Evolutionary conservation across 805 yeast genomes (phyloP).

Genomic region (Starmera dryadoides): DNA sequence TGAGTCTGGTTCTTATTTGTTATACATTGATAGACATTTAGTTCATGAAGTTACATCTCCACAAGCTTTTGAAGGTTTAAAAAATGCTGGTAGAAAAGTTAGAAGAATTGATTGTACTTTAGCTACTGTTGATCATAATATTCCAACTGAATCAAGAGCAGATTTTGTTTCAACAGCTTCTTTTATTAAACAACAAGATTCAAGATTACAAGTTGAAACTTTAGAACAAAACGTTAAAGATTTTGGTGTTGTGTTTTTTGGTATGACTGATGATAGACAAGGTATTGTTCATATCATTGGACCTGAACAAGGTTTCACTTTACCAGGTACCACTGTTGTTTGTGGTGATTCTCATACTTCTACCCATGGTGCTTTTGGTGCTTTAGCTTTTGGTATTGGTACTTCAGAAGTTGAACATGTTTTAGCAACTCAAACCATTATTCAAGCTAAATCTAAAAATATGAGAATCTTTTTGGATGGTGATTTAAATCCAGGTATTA

Average conservation of each 20-base stretch:
- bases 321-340: slow-evolving; percentile 97
- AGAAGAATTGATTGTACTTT: slow-evolving; percentile 91
- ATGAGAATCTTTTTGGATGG: slow-evolving; percentile 89
- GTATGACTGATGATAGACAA: slow-evolving; percentile 91
- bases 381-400: slow-evolving; percentile 97
- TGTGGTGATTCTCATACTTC: slow-evolving; percentile 99
- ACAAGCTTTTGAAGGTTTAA: slow-evolving; percentile 95
- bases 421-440: slow-evolving; percentile 91
- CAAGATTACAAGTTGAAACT: slow-evolving; percentile 87
- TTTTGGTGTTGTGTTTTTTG: slow-evolving; percentile 86
- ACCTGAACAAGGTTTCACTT: slow-evolving; percentile 97
- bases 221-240: slow-evolving; percentile 88
- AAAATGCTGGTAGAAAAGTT: slow-evolving; percentile 78
- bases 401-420: slow-evolving; percentile 99
- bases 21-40: slow-evolving; percentile 93
- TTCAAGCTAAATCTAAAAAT: slow-evolving; percentile 92
- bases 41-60: slow-evolving; percentile 99
- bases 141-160: slow-evolving; percentile 87
- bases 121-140: slow-evolving; percentile 95
- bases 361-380: slow-evolving; percentile 98
- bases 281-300: slow-evolving; percentile 99
- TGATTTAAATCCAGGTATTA: slow-evolving; percentile 77
- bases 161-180: slow-evolving; percentile 65
- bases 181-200: slow-evolving; percentile 86
- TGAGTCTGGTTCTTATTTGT: slow-evolving; percentile 76